Conservation (phyloP, 164 flowering plant species). For the Nelumbo lutea region DNA sequence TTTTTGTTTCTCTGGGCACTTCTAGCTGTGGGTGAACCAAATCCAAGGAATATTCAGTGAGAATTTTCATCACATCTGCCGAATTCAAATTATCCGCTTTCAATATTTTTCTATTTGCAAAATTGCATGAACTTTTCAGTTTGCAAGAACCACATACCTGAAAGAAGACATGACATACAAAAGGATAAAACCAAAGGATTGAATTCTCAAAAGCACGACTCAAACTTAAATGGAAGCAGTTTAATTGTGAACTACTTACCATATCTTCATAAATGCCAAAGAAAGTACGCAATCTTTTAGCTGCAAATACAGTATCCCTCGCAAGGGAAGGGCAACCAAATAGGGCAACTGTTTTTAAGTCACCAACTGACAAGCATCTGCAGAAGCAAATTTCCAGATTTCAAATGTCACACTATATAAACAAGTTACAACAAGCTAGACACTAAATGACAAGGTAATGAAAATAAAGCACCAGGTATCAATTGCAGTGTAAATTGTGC, state of each 20-base stretch:
- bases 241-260: constrained; percentile 31
- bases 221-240: background rate
- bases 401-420: background rate
- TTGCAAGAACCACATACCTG: constrained; percentile 71
- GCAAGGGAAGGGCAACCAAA: constrained; percentile 75
- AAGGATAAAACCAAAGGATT: background rate
- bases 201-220: background rate
- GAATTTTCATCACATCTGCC: constrained; percentile 45
- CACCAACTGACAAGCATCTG: constrained; percentile 75
- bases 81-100: constrained; percentile 35
- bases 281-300: constrained; percentile 60
- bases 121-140: constrained; percentile 56
- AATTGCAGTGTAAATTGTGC: background rate
- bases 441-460: no score
- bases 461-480: constrained; percentile 1
- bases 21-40: constrained; percentile 29
- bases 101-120: constrained; percentile 36
- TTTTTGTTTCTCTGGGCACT: constrained; percentile 44
- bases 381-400: background rate
- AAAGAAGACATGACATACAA: constrained; percentile 7
- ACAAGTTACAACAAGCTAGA: background rate
- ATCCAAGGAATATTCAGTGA: constrained; percentile 45
- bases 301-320: constrained; percentile 47
- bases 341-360: constrained; percentile 61
- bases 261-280: constrained; percentile 59